Conservation (phyloP, 1,284 basidiomycete genomes). For the Volvariella surrecta region DNA sequence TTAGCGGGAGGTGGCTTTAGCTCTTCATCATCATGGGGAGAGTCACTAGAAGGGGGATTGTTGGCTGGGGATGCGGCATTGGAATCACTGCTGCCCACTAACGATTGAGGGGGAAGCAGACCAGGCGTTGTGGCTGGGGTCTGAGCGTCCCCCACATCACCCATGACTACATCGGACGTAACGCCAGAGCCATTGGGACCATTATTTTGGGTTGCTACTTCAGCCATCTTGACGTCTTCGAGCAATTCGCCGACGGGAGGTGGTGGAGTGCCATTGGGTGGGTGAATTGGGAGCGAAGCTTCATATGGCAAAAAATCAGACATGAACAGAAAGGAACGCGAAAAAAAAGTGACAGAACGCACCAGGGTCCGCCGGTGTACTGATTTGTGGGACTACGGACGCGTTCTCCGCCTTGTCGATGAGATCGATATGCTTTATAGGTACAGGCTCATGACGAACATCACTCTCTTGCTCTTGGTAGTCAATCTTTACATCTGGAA, state of each 20-base stretch:
- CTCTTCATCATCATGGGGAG: conserved; percentile 30
- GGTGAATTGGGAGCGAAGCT: conserved; percentile 38
- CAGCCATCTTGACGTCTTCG: conserved; percentile 39
- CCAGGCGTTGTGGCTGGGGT: conserved; percentile 31
- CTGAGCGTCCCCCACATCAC: conserved; percentile 26
- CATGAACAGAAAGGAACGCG: conserved; percentile 15
- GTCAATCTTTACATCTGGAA: conserved; percentile 51
- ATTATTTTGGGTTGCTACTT: conserved; percentile 14
- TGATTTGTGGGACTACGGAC: conserved; percentile 36
- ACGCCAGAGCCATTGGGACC: conserved; percentile 19
- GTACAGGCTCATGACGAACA: conserved; percentile 48
- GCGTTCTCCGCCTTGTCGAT: conserved; percentile 20
- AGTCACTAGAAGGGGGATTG: conserved; percentile 31
- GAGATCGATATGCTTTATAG: conserved; percentile 28
- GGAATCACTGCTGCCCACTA: conserved; percentile 10
- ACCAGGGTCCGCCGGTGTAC: conserved; percentile 43
- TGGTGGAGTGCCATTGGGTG: conserved; percentile 37
- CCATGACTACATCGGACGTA: conserved; percentile 42
- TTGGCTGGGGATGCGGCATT: conserved; percentile 31
- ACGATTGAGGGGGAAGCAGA: conserved; percentile 11
- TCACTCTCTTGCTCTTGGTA: conserved; percentile 54
- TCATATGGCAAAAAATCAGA: conserved; percentile 13
- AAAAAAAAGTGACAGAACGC: conserved; percentile 20
- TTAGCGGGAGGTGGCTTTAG: conserved; percentile 61
- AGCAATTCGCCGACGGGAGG: conserved; percentile 35